Evolutionary conservation across 768 basidiomycete species (phyloP).

Genomic region (Tricholoma furcatifolium): DNA sequence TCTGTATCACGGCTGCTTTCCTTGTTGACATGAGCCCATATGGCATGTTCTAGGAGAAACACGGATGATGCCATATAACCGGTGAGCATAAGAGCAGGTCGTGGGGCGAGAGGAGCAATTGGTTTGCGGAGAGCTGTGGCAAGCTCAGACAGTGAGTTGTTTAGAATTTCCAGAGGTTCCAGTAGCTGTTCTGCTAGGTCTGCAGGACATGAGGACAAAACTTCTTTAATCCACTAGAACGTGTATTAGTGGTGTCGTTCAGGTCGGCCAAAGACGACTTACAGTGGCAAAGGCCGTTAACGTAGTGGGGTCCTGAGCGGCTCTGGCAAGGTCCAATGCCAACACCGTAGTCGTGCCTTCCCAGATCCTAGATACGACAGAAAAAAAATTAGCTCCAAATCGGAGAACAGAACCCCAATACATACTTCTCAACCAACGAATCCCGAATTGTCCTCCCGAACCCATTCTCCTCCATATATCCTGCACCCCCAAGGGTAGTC

Average conservation of each 20-base stretch:
- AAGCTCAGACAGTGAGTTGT: slow-evolving; percentile 40
- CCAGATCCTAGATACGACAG: slow-evolving; percentile 54
- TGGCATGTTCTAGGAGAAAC: slow-evolving; percentile 67
- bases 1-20: slow-evolving; percentile 39
- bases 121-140: slow-evolving; percentile 36
- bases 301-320: slow-evolving; percentile 41
- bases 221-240: slow-evolving; percentile 50
- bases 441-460: slow-evolving; percentile 71
- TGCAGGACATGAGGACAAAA: slow-evolving; percentile 42
- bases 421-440: slow-evolving; percentile 65
- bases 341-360: slow-evolving; percentile 74
- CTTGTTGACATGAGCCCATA: slow-evolving; percentile 47
- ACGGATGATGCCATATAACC: slow-evolving; percentile 52
- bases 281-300: slow-evolving; percentile 52
- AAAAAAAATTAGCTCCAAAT: neutral
- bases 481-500: slow-evolving; percentile 71
- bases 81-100: slow-evolving; percentile 57
- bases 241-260: neutral
- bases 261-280: slow-evolving; percentile 17
- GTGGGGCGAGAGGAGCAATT: slow-evolving; percentile 47
- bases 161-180: slow-evolving; percentile 31
- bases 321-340: slow-evolving; percentile 63
- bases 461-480: slow-evolving; percentile 83
- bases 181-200: slow-evolving; percentile 27
- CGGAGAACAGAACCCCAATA: neutral